Base-by-base conservation (phyloP, 1,284 basidiomycete genomes). In the Leccinum pallidistipes region DNA sequence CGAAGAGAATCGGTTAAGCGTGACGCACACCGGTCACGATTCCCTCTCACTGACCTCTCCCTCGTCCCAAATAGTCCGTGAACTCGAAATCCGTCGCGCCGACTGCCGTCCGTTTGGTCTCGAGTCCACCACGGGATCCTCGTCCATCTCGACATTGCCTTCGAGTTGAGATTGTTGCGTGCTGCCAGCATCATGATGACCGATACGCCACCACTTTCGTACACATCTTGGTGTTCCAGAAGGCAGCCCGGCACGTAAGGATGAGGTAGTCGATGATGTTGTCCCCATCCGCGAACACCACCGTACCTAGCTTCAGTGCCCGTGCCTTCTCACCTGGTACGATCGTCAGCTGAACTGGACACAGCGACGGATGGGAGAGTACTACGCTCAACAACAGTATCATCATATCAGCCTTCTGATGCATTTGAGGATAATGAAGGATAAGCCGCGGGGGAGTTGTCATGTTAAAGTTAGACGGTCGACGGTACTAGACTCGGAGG, bases 11-110 rank as follows among this genome's bases (percentile, higher is more conserved):
- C 29, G 8, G 65, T 93, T 92, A 60, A 93, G 70, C 1, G 91
- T 92, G 32, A 93, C 77, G 64, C 85, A 86, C 11, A 94, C 79
- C 2, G 92, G 92, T 86, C 92, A 90, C 11, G 69, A 64, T 4
- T 87, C 83, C 57, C 83, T 76, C 2, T 83, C 85, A 54, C 77
- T 79, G 5, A 78, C 74, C 60, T 87, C 87, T 0, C 92, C 92
- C 67, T 92, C 91, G 65, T 92, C 91, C 90, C 90, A 92, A 65
- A 65, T 87, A 91, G 74, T 94, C 91, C 12, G 85, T 81, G 21
- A 94, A 79, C 74, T 94, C 92, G 68, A 94, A 94, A 71, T 94
- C 92, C 4, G 86, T 87, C 9, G 60, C 69, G 16, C 56, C 47
- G 49, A 64, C 71, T 38, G 81, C 73, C 16, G 38, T 40, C 14